Conservation (phyloP, 305 asterid species). For the Fraxinus xanthoxyloides region DNA sequence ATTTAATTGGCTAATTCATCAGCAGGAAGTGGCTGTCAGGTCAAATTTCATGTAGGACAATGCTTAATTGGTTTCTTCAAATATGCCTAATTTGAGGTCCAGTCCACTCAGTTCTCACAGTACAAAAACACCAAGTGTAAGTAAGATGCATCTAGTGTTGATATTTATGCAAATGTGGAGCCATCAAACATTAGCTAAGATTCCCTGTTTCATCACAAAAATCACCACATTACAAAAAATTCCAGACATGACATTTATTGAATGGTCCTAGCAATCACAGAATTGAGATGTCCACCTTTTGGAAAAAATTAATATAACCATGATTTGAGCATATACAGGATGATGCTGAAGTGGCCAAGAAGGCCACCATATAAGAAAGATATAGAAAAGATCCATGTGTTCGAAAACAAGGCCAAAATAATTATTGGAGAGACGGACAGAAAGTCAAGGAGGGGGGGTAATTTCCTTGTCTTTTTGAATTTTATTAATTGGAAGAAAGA, state of each 20-base stretch:
- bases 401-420: not conserved
- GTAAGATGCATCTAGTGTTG: not conserved
- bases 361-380: not conserved
- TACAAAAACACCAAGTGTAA: not conserved
- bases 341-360: not conserved
- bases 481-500: not conserved
- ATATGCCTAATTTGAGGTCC: slow-evolving; percentile 4
- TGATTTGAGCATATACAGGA: not conserved
- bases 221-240: not conserved
- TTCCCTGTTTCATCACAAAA: not conserved
- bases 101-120: slow-evolving; percentile 4
- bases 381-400: not conserved
- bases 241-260: not conserved
- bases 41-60: not conserved
- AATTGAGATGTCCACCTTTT: not conserved
- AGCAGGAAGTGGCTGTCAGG: slow-evolving; percentile 1
- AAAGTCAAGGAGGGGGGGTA: not conserved
- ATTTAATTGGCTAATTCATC: not conserved
- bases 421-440: not conserved
- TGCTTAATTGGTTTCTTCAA: not conserved
- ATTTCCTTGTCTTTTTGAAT: not conserved
- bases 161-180: not conserved
- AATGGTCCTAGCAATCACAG: not conserved
- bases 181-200: not conserved
- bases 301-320: not conserved